A percentile compares a stretch with the other conserved stretches of the same genome.
Conservation (phyloP, 345 rosid genomes). For the Pugionium dolabratum region DNA sequence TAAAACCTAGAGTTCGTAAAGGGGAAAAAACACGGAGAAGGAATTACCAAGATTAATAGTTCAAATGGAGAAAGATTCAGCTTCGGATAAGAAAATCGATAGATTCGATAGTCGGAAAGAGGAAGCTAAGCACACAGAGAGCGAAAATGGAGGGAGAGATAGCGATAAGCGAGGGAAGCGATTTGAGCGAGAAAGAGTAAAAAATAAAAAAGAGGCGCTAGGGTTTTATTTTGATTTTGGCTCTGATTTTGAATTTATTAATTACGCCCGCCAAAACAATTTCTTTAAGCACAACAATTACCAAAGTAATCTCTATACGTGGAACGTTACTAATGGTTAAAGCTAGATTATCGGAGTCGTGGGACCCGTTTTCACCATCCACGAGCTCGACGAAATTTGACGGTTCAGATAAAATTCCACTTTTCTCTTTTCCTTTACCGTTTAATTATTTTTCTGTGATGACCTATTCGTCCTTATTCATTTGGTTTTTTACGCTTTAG, state of each 20-base stretch:
- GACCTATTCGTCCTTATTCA: slow-evolving; percentile 5
- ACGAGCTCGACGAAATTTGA: slow-evolving; percentile 45
- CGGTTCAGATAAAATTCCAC: slow-evolving; percentile 5
- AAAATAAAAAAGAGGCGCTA: slow-evolving; percentile 42
- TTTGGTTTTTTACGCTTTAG: neutral
- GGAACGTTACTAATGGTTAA: slow-evolving; percentile 40
- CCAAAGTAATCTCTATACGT: slow-evolving; percentile 38
- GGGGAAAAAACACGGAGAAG: neutral
- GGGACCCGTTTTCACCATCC: slow-evolving; percentile 30
- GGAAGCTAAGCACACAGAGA: slow-evolving; percentile 25
- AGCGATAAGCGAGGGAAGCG: slow-evolving; percentile 40
- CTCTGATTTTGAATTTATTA: slow-evolving; percentile 49
- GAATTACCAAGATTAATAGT: slow-evolving; percentile 24
- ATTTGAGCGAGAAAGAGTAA: slow-evolving; percentile 24
- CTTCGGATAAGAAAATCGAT: slow-evolving; percentile 17
- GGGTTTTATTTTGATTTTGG: slow-evolving; percentile 60
- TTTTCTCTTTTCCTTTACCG: neutral
- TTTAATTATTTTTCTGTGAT: neutral
- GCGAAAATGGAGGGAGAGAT: slow-evolving; percentile 36
- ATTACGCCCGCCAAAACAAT: slow-evolving; percentile 72
- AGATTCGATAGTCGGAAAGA: slow-evolving; percentile 8
- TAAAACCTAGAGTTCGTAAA: slow-evolving; percentile 28
- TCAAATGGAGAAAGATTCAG: slow-evolving; percentile 14
- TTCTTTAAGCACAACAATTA: slow-evolving; percentile 17
- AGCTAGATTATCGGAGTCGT: neutral